These are phyloP conservation scores for Gossypium trilobum DNA, from an alignment of 441 rosid genomes.

Conservation along the genomic window DNA sequence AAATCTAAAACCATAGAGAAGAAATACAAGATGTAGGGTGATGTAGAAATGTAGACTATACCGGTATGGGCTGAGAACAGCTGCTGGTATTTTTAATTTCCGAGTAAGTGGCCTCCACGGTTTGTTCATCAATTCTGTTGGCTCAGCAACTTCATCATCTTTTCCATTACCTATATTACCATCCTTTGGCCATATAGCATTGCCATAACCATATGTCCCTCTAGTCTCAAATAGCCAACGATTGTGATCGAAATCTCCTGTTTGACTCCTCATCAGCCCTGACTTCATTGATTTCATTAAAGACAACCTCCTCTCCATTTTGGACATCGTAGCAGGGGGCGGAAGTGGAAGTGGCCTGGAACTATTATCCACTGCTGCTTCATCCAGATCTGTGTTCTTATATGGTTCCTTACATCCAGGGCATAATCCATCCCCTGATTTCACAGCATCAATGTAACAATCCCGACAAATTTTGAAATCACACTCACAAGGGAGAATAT, in stretches of 20 bases:
- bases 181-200: conserved; percentile 85
- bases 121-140: conserved; percentile 64
- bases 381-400: conserved; percentile 66
- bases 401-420: conserved; percentile 83
- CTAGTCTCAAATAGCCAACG: conserved; percentile 79
- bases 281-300: conserved; percentile 87
- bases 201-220: conserved; percentile 84
- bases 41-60: conserved; percentile 15
- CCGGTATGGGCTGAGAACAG: conserved; percentile 79
- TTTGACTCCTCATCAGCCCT: conserved; percentile 72
- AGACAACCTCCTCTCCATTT: conserved; percentile 81
- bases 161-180: conserved; percentile 57
- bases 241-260: conserved; percentile 82
- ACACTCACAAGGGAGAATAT: conserved; percentile 88
- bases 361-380: conserved; percentile 35
- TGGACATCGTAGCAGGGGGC: conserved; percentile 45
- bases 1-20: neutral
- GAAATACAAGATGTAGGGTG: neutral
- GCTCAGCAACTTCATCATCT: conserved; percentile 52
- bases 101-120: conserved; percentile 92
- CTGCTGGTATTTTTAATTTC: conserved; percentile 84
- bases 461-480: conserved; percentile 87
- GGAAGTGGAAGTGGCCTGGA: conserved; percentile 57
- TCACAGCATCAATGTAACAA: conserved; percentile 77
- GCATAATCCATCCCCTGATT: conserved; percentile 67